phyloP scores from a whole-genome alignment of 2,329 filamentous ascomycete genomes.

The Aureobasidium sp. region DNA sequence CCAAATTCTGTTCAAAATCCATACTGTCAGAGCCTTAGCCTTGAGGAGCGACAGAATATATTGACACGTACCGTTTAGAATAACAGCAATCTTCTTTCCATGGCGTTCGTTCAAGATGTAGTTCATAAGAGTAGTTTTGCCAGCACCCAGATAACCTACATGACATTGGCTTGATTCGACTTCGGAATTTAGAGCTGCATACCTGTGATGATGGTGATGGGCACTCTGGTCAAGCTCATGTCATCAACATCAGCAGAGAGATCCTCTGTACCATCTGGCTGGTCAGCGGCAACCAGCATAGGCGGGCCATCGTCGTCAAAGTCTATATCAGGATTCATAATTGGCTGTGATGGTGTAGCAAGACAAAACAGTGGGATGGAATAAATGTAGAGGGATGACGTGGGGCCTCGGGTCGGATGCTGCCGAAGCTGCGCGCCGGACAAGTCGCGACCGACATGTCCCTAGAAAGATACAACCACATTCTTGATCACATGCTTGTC shows the following conservation, averaged over 20 bases:
- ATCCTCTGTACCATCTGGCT: constrained; percentile 21
- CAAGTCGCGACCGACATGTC: background rate
- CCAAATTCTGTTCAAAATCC: constrained; percentile 28
- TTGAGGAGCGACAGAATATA: background rate
- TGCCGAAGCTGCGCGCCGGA: background rate
- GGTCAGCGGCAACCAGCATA: constrained; percentile 53
- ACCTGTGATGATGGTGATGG: constrained; percentile 80
- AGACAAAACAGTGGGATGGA: background rate
- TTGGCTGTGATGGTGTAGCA: background rate
- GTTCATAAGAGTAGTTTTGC: constrained; percentile 91
- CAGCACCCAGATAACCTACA: constrained; percentile 86
- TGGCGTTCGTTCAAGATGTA: constrained; percentile 93
- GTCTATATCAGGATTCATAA: constrained; percentile 44
- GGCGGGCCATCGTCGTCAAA: constrained; percentile 56
- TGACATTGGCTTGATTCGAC: background rate
- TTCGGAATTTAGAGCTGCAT: constrained; percentile 20
- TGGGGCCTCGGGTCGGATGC: background rate
- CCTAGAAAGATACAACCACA: background rate
- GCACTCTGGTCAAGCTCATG: constrained; percentile 56
- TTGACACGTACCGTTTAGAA: constrained; percentile 65
- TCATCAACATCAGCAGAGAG: constrained; percentile 41
- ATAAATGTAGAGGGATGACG: constrained; percentile 8
- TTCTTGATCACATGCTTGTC: background rate
- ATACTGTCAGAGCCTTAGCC: constrained; percentile 12
- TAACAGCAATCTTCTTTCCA: constrained; percentile 96